Percentiles rank a stretch among this genome's conserved stretches.
These are phyloP conservation scores for Phytopythium cucurbitacearum DNA, from an alignment of 352 stramenopile genomes.

Conservation along the genomic window DNA sequence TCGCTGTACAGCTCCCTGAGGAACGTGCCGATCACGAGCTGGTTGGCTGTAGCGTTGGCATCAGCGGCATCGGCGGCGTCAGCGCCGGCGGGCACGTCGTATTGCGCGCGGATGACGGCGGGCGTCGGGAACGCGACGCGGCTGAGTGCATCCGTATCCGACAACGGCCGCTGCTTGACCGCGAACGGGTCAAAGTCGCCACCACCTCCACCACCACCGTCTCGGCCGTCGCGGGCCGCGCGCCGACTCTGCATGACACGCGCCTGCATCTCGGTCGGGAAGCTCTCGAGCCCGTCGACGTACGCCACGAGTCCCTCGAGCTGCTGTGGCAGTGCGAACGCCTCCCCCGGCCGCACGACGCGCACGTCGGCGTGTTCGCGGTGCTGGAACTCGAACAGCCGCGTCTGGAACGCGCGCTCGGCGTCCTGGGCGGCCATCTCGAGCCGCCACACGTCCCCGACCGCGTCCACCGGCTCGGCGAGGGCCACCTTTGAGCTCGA, in stretches of 20 bases:
- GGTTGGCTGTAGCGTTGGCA: constrained; percentile 18
- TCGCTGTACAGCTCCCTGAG: constrained; percentile 68
- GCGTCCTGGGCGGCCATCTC: constrained; percentile 29
- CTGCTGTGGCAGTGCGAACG: constrained; percentile 30
- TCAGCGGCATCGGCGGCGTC: constrained; percentile 15
- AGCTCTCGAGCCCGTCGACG: constrained; percentile 67
- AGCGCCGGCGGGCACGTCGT: constrained; percentile 40
- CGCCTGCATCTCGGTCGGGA: constrained; percentile 65
- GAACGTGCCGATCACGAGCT: constrained; percentile 65
- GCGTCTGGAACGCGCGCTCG: constrained; percentile 49
- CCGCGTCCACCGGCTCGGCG: constrained; percentile 8
- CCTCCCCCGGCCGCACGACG: constrained; percentile 36
- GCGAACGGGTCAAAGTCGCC: constrained; percentile 34
- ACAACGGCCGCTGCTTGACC: constrained; percentile 15
- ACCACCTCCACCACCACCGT: constrained; percentile 13
- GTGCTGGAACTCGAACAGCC: constrained; percentile 48
- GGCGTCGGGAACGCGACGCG: constrained; percentile 20
- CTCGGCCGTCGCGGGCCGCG: not conserved
- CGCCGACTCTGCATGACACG: constrained; percentile 27
- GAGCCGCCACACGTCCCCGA: constrained; percentile 50
- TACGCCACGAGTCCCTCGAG: constrained; percentile 45
- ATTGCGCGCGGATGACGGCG: constrained; percentile 44
- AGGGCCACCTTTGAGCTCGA: constrained; percentile 8
- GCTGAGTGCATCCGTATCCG: constrained; percentile 6
- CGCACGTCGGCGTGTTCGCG: constrained; percentile 14